Conservation (phyloP, 2,329 filamentous ascomycete genomes). For the Ploettnerulaceae sp. region DNA sequence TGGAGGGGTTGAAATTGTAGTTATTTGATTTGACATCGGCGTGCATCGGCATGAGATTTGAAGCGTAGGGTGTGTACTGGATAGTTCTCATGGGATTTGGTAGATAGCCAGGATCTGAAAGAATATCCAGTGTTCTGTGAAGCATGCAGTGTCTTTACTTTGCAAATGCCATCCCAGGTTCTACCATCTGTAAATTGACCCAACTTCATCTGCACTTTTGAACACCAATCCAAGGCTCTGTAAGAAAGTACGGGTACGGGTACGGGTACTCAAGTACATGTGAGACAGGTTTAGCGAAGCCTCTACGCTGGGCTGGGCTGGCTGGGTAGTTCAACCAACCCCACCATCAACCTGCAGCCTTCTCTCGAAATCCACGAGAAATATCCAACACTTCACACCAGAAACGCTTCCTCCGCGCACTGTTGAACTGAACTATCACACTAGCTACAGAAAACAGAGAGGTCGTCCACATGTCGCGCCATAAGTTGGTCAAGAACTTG, state of each 20-base stretch:
- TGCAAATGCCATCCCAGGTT: too few relatives aligned
- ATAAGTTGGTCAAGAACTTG: constrained; percentile 37
- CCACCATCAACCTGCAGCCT: background rate
- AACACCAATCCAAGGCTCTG: too few relatives aligned
- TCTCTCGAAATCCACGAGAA: background rate
- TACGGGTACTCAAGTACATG: too few relatives aligned
- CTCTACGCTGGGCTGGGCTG: too few relatives aligned
- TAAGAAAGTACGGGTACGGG: too few relatives aligned
- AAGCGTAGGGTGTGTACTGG: background rate
- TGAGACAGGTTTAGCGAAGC: too few relatives aligned
- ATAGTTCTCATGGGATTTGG: too few relatives aligned
- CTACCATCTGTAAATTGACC: too few relatives aligned
- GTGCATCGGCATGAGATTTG: background rate
- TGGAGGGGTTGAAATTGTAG: background rate
- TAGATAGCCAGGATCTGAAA: background rate
- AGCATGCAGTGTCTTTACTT: too few relatives aligned
- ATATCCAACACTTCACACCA: background rate
- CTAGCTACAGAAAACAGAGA: background rate
- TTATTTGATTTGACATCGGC: background rate
- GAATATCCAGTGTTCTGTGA: too few relatives aligned
- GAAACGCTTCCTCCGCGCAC: background rate
- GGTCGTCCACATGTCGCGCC: constrained; percentile 36
- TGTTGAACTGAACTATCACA: background rate
- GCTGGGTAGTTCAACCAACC: background rate
- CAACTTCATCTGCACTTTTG: too few relatives aligned